These are phyloP conservation scores for Aspergillus sergii DNA, from an alignment of 2,329 filamentous ascomycete genomes.

Conservation along the genomic window DNA sequence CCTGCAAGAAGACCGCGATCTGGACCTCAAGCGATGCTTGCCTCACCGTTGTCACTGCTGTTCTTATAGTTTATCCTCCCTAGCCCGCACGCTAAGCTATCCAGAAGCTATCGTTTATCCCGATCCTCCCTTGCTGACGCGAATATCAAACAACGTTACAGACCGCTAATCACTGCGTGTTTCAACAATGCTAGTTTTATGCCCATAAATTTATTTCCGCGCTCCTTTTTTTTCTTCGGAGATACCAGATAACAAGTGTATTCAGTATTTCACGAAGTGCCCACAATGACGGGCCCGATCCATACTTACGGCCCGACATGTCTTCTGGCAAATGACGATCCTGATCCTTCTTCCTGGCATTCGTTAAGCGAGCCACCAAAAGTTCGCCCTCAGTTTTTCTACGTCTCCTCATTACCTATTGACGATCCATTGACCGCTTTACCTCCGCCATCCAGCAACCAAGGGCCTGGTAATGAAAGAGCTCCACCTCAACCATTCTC, in stretches of 20 bases:
- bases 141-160: neutral
- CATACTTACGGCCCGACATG: slow-evolving; percentile 67
- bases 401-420: slow-evolving; percentile 77
- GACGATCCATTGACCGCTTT: slow-evolving; percentile 81
- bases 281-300: slow-evolving; percentile 43
- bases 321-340: slow-evolving; percentile 44
- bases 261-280: neutral
- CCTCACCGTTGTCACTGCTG: slow-evolving; percentile 6
- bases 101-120: neutral
- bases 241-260: neutral
- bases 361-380: slow-evolving; percentile 55
- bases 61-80: slow-evolving; percentile 5
- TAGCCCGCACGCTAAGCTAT: slow-evolving; percentile 3
- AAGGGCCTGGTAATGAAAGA: slow-evolving; percentile 54
- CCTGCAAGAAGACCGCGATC: neutral
- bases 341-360: slow-evolving; percentile 35
- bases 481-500: slow-evolving; percentile 76
- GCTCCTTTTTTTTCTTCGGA: neutral
- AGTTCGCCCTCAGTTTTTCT: slow-evolving; percentile 77
- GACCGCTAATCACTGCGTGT: neutral
- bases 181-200: neutral
- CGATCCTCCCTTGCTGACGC: slow-evolving; percentile 3
- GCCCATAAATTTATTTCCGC: neutral
- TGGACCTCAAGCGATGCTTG: neutral
- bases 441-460: slow-evolving; percentile 55